Conservation (phyloP, 2,329 filamentous ascomycete species). For the Spiromastix sp. region DNA sequence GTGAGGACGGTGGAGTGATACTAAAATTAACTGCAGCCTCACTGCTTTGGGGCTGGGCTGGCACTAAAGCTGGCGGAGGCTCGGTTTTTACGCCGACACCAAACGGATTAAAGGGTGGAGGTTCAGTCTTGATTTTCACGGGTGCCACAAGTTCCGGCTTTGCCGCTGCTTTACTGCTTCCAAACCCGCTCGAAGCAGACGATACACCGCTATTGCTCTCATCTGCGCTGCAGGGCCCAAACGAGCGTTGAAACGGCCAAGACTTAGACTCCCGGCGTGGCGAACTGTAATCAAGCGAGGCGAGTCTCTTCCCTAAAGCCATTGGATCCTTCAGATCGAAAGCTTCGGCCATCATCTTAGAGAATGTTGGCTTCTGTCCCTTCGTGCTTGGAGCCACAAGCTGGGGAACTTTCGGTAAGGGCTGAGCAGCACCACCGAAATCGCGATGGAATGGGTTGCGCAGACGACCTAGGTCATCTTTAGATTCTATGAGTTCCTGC, state of each 20-base stretch:
- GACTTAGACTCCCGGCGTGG: too few species aligned
- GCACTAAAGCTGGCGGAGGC: too few species aligned
- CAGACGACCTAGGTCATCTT: too few species aligned
- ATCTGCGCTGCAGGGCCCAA: not conserved
- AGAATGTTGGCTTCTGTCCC: slow-evolving; percentile 8
- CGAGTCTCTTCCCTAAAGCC: slow-evolving; percentile 6
- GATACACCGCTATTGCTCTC: not conserved
- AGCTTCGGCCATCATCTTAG: slow-evolving; percentile 10
- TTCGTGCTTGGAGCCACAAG: slow-evolving; percentile 6
- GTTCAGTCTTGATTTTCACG: too few species aligned
- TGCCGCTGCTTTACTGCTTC: too few species aligned
- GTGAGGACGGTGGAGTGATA: not conserved
- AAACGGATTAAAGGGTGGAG: too few species aligned
- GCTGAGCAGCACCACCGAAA: too few species aligned
- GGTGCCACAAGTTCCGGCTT: too few species aligned
- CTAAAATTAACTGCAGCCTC: not conserved
- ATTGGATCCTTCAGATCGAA: slow-evolving; percentile 8
- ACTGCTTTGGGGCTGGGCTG: not conserved
- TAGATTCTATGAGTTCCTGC: too few species aligned
- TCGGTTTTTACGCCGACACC: too few species aligned
- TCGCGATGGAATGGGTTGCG: too few species aligned
- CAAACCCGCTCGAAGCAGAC: not conserved
- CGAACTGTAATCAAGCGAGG: too few species aligned
- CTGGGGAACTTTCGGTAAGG: slow-evolving; percentile 3
- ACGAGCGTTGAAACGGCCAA: not conserved